Evolutionary conservation across 768 basidiomycete species (phyloP).

Genomic region (Boletus reticuloceps): DNA sequence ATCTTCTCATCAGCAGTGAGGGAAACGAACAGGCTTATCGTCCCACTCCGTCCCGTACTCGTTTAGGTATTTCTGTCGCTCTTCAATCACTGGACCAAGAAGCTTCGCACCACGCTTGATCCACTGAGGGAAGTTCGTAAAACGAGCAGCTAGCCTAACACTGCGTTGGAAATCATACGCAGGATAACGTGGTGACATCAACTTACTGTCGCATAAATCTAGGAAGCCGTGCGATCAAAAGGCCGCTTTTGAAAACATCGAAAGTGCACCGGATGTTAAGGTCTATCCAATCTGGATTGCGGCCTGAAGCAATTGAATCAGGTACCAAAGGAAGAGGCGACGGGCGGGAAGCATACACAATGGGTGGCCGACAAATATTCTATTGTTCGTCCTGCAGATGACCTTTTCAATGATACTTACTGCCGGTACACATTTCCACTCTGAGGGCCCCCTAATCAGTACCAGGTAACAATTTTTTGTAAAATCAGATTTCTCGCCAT

Average conservation of each 20-base stretch:
- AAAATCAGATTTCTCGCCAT: conserved; percentile 5
- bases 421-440: conserved; percentile 37
- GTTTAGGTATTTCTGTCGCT: not conserved
- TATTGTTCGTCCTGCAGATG: conserved; percentile 32
- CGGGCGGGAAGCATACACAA: conserved; percentile 34
- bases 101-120: conserved; percentile 1
- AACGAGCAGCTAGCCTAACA: conserved; percentile 14
- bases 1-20: not conserved
- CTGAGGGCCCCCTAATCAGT: conserved; percentile 18
- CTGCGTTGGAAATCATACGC: not conserved
- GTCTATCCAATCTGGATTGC: conserved; percentile 1
- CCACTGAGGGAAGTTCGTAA: conserved; percentile 4
- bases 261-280: not conserved
- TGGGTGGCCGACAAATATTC: conserved; percentile 45
- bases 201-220: conserved; percentile 31
- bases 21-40: conserved; percentile 2
- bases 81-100: conserved; percentile 4
- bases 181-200: fast-evolving
- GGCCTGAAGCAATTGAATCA: not conserved
- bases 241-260: not conserved
- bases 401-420: conserved; percentile 30
- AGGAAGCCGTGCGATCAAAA: conserved; percentile 24
- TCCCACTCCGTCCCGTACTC: not conserved
- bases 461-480: too few species aligned
- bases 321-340: not conserved